A percentile compares a stretch with the other conserved stretches of the same genome.
Conservation (phyloP, 192 early-diverging fungal genomes). For the Podila epigama region DNA sequence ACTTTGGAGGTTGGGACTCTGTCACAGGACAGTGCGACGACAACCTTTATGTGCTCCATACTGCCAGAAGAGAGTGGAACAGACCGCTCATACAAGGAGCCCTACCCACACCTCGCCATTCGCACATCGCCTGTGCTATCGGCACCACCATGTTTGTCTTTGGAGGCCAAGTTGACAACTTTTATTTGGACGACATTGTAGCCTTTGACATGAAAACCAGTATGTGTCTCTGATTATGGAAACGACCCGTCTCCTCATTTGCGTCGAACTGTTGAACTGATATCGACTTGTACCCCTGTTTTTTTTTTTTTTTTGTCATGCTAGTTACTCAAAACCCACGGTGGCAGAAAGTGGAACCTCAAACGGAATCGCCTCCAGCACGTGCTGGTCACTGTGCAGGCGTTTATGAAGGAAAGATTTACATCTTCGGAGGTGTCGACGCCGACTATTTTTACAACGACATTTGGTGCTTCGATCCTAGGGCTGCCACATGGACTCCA, state of each 20-base stretch:
- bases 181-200: slow-evolving; percentile 55
- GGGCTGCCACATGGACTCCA: slow-evolving; percentile 51
- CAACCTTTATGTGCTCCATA: slow-evolving; percentile 40
- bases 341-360: slow-evolving; percentile 42
- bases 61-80: slow-evolving; percentile 47
- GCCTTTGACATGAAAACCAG: slow-evolving; percentile 57
- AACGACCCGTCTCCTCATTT: neutral
- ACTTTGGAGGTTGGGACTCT: slow-evolving; percentile 44
- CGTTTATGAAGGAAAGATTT: slow-evolving; percentile 29
- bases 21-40: slow-evolving; percentile 45
- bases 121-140: slow-evolving; percentile 27
- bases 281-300: no score
- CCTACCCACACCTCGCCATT: slow-evolving; percentile 37
- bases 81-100: slow-evolving; percentile 36
- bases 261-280: neutral
- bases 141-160: slow-evolving; percentile 52
- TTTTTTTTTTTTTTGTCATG: neutral
- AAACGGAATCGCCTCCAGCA: slow-evolving; percentile 47
- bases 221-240: no score
- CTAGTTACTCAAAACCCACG: slow-evolving; percentile 36
- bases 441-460: slow-evolving; percentile 61
- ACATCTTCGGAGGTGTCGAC: slow-evolving; percentile 61
- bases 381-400: slow-evolving; percentile 44
- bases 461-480: slow-evolving; percentile 62
- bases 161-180: slow-evolving; percentile 39